Percentiles rank a stretch among this genome's conserved stretches.
phyloP scores from a whole-genome alignment of 305 asterid genomes.

The Coffea humblotiana region DNA sequence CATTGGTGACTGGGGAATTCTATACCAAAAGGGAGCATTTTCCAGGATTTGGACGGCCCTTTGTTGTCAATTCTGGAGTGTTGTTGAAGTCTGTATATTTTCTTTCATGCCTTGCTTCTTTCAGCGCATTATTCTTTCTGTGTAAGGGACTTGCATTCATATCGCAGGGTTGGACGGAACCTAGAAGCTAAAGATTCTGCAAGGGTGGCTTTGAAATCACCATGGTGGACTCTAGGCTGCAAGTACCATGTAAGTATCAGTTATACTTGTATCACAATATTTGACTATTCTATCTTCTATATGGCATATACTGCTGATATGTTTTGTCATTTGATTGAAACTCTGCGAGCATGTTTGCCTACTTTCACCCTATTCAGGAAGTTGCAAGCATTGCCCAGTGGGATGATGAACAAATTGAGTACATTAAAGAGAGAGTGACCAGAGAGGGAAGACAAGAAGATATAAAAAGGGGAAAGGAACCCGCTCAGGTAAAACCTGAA shows the following conservation, averaged over 20 bases:
- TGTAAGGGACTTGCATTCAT: slow-evolving; percentile 10
- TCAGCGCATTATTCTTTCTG: slow-evolving; percentile 1
- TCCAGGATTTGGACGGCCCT: slow-evolving; percentile 98
- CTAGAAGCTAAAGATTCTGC: slow-evolving; percentile 94
- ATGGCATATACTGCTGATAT: not conserved
- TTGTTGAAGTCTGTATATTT: slow-evolving; percentile 59
- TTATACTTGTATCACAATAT: not conserved
- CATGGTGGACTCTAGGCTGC: slow-evolving; percentile 99
- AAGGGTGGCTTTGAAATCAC: slow-evolving; percentile 92
- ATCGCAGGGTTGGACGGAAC: slow-evolving; percentile 72
- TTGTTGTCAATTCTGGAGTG: slow-evolving; percentile 78
- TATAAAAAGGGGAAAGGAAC: slow-evolving; percentile 84
- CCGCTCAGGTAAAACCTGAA: slow-evolving; percentile 64
- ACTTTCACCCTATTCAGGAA: slow-evolving; percentile 46
- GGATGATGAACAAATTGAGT: slow-evolving; percentile 98
- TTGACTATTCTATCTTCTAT: not conserved
- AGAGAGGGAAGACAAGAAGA: slow-evolving; percentile 87
- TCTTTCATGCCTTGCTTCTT: slow-evolving; percentile 11
- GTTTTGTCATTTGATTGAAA: not conserved
- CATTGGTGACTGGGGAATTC: slow-evolving; percentile 94
- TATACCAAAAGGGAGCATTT: slow-evolving; percentile 94
- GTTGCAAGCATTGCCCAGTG: slow-evolving; percentile 88
- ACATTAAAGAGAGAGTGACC: slow-evolving; percentile 80
- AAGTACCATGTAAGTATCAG: slow-evolving; percentile 59
- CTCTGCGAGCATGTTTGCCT: not conserved